phyloP scores from a whole-genome alignment of 1,284 basidiomycete genomes.

The Entoloma clypeatum region DNA sequence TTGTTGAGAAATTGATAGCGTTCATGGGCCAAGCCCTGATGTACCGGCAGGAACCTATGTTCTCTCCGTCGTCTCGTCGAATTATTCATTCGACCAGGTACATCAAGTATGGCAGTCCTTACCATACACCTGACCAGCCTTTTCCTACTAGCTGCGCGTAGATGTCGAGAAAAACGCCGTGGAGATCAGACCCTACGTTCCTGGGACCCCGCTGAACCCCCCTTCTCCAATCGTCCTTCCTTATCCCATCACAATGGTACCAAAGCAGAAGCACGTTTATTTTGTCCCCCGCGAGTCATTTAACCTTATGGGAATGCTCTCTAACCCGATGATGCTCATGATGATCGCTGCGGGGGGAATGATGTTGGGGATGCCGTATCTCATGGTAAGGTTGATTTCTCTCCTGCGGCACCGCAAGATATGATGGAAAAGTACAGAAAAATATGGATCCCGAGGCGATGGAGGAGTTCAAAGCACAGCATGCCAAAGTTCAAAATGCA shows the following conservation, averaged over 20 bases:
- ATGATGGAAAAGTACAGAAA: too few relatives aligned
- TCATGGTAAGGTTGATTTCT: constrained; percentile 58
- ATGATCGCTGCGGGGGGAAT: constrained; percentile 69
- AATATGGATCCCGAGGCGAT: constrained; percentile 74
- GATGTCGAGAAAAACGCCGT: constrained; percentile 49
- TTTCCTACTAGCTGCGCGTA: constrained; percentile 50
- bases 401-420: constrained; percentile 5
- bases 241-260: constrained; percentile 59
- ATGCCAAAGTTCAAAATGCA: constrained; percentile 63
- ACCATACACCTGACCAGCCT: not conserved
- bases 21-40: constrained; percentile 49
- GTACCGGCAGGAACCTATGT: constrained; percentile 64
- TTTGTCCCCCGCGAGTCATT: constrained; percentile 71
- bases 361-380: constrained; percentile 76
- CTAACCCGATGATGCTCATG: constrained; percentile 86
- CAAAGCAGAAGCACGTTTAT: constrained; percentile 56
- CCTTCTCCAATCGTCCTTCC: constrained; percentile 53
- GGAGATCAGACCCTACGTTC: constrained; percentile 60
- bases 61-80: constrained; percentile 61
- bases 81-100: constrained; percentile 68
- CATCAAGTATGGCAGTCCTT: constrained; percentile 9
- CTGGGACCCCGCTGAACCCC: constrained; percentile 66
- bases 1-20: constrained; percentile 9
- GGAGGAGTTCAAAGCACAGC: constrained; percentile 67
- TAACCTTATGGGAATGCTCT: constrained; percentile 75